Conservation (phyloP, 805 yeast species). For the Sugiyamaella chiloensis region DNA sequence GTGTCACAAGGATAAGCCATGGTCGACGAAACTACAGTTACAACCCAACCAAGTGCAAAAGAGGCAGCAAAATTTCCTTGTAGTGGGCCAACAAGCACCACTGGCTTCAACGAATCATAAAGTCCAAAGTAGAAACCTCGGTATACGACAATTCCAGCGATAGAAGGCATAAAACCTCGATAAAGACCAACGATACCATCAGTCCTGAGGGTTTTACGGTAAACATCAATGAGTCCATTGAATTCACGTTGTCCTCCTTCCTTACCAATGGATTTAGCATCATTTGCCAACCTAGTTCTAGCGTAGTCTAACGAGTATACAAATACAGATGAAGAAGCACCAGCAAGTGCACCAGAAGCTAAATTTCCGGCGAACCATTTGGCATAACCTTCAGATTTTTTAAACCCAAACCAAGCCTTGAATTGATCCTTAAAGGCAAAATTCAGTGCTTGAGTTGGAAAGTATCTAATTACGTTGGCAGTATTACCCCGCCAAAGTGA, state of each 20-base stretch:
- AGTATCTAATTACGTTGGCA: constrained; percentile 96
- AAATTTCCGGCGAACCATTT: constrained; percentile 96
- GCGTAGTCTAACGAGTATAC: constrained; percentile 98
- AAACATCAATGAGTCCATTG: constrained; percentile 95
- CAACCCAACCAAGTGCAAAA: constrained; percentile 95
- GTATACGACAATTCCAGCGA: constrained; percentile 95
- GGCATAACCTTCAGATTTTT: constrained; percentile 92
- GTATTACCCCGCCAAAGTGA: constrained; percentile 99
- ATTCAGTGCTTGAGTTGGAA: constrained; percentile 99
- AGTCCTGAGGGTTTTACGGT: constrained; percentile 90
- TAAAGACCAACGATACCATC: constrained; percentile 98
- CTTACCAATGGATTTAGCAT: constrained; percentile 73
- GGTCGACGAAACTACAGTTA: constrained; percentile 97
- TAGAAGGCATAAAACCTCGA: constrained; percentile 99
- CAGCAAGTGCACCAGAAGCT: constrained; percentile 98
- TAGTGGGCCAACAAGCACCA: constrained; percentile 87
- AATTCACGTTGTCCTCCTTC: constrained; percentile 90
- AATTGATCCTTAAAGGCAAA: constrained; percentile 98
- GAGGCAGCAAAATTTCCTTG: constrained; percentile 95
- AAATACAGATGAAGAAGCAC: constrained; percentile 90
- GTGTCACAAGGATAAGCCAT: constrained; percentile 99
- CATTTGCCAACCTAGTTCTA: constrained; percentile 98
- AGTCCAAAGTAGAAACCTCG: constrained; percentile 99
- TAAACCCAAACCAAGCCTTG: constrained; percentile 94
- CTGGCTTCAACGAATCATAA: constrained; percentile 94